Conservation (phyloP, 2,329 filamentous ascomycete species). For the Fusarium nodosum region DNA sequence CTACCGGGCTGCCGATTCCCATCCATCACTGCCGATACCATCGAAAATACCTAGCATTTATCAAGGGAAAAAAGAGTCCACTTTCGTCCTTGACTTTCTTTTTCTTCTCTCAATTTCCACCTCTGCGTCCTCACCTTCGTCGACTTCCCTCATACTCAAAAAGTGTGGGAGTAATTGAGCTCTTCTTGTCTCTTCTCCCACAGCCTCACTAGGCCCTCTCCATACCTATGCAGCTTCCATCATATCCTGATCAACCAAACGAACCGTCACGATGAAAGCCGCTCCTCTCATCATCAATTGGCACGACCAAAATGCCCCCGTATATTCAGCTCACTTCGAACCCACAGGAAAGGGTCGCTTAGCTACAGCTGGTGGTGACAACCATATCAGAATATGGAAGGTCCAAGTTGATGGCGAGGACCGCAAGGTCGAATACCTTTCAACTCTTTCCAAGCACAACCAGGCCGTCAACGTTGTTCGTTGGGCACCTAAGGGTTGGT, state of each 20-base stretch:
- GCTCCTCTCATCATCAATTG: slow-evolving; percentile 97
- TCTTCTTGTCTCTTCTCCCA: slow-evolving; percentile 36
- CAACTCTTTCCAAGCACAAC: slow-evolving; percentile 91
- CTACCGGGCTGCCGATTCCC: slow-evolving; percentile 32
- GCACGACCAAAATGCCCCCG: slow-evolving; percentile 96
- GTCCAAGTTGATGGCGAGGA: slow-evolving; percentile 88
- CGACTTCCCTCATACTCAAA: slow-evolving; percentile 21
- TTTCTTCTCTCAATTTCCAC: slow-evolving; percentile 16
- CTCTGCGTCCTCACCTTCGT: slow-evolving; percentile 2
- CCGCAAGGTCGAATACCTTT: slow-evolving; percentile 90
- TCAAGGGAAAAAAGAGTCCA: slow-evolving; percentile 19
- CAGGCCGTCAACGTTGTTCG: slow-evolving; percentile 98
- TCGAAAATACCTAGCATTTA: slow-evolving; percentile 29
- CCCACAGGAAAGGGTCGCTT: slow-evolving; percentile 90
- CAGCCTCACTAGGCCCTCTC: slow-evolving; percentile 41
- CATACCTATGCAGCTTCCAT: slow-evolving; percentile 52
- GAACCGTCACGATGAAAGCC: slow-evolving; percentile 82
- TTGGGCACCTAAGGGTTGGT: slow-evolving; percentile 90
- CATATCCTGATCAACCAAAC: slow-evolving; percentile 47
- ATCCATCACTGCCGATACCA: slow-evolving; percentile 42
- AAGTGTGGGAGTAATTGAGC: slow-evolving; percentile 40
- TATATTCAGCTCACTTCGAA: slow-evolving; percentile 98
- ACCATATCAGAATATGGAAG: slow-evolving; percentile 96
- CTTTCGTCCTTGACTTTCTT: slow-evolving; percentile 21
- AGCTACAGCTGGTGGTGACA: slow-evolving; percentile 95